Conservation (phyloP, 1,139 yeast genomes). For the Ogataea hybrid region DNA sequence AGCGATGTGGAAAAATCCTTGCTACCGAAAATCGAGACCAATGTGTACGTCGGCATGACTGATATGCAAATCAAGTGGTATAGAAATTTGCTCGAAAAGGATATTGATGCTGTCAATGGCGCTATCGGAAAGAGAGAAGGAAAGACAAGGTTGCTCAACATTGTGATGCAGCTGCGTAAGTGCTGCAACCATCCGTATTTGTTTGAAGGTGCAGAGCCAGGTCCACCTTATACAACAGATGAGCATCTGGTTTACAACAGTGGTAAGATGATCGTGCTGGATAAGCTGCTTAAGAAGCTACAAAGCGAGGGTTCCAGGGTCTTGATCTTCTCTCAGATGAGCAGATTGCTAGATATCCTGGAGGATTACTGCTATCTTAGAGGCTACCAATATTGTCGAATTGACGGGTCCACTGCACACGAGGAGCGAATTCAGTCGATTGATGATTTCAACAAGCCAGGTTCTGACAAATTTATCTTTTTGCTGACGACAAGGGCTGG, state of each 20-base stretch:
- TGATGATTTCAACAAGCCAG: conserved; percentile 85
- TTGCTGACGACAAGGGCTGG: conserved; percentile 97
- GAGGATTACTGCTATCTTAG: conserved; percentile 91
- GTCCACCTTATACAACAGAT: conserved; percentile 97
- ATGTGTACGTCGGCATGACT: conserved; percentile 90
- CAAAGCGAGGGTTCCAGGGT: conserved; percentile 84
- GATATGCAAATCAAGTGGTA: conserved; percentile 95
- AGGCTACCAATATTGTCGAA: conserved; percentile 83
- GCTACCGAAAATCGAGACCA: conserved; percentile 85
- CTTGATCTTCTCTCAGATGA: conserved; percentile 92
- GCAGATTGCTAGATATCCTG: conserved; percentile 82
- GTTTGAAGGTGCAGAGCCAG: conserved; percentile 98
- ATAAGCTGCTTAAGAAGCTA: conserved; percentile 72
- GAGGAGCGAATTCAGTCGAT: conserved; percentile 91
- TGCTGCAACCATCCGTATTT: conserved; percentile 97
- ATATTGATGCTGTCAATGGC: conserved; percentile 95
- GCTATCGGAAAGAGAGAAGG: conserved; percentile 87
- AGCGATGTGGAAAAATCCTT: conserved; percentile 90
- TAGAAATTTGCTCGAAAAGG: conserved; percentile 82
- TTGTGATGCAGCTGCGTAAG: conserved; percentile 94
- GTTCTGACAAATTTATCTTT: conserved; percentile 79
- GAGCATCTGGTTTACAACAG: conserved; percentile 87
- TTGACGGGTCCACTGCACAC: conserved; percentile 93
- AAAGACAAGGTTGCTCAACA: conserved; percentile 83
- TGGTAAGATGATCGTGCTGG: conserved; percentile 88